Evolutionary conservation across 1,284 basidiomycete species (phyloP).

Genomic region (Tilletia walkeri): DNA sequence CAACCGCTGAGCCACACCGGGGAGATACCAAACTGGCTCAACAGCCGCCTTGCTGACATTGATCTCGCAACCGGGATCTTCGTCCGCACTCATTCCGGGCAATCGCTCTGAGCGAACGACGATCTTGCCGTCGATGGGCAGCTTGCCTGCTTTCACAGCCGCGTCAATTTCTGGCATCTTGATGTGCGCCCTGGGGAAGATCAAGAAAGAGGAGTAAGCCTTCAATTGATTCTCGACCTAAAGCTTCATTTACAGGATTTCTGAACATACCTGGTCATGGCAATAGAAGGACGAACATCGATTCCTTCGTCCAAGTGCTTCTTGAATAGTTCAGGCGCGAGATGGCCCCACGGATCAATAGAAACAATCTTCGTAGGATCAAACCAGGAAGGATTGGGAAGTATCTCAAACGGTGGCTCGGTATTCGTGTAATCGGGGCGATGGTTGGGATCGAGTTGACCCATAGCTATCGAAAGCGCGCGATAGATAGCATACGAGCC

Average conservation of each 20-base stretch:
- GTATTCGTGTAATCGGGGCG: conserved; percentile 69
- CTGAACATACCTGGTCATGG: conserved; percentile 13
- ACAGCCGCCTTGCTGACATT: conserved; percentile 69
- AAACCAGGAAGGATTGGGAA: conserved; percentile 77
- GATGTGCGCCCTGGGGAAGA: conserved; percentile 67
- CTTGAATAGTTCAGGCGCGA: conserved; percentile 76
- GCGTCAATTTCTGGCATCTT: conserved; percentile 90
- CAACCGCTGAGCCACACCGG: conserved; percentile 63
- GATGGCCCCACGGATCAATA: conserved; percentile 91
- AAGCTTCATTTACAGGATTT: no score
- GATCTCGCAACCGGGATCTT: conserved; percentile 79
- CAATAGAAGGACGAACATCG: conserved; percentile 41
- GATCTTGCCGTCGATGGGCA: conserved; percentile 78
- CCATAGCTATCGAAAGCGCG: conserved; percentile 79
- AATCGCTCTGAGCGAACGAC: conserved; percentile 52
- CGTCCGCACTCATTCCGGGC: conserved; percentile 35
- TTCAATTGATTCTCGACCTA: conserved; percentile 61
- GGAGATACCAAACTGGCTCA: conserved; percentile 83
- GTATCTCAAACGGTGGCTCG: conserved; percentile 81
- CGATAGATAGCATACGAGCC: conserved; percentile 94
- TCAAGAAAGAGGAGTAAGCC: conserved; percentile 63
- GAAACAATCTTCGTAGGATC: conserved; percentile 81
- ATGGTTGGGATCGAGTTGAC: conserved; percentile 72
- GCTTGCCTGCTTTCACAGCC: conserved; percentile 67
- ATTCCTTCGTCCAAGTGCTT: conserved; percentile 55